Conservation (phyloP, 2,329 filamentous ascomycete genomes). For the Nothophoma quercina region DNA sequence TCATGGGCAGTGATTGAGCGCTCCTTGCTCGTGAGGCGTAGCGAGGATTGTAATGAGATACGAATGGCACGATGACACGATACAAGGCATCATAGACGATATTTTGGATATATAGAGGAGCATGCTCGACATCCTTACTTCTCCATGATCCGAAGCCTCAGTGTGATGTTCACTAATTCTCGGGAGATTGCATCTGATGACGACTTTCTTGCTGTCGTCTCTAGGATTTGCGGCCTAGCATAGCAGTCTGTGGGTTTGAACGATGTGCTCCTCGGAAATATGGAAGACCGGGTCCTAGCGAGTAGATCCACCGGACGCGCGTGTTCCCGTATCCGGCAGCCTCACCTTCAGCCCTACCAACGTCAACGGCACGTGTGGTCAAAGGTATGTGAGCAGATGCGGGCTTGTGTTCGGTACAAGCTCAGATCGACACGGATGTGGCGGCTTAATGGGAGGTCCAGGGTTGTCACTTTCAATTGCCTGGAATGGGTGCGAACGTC, state of each 20-base stretch:
- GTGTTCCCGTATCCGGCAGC: background rate
- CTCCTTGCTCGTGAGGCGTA: background rate
- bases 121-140: too few species aligned
- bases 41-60: background rate
- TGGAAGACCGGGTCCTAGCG: too few species aligned
- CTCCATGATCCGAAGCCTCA: background rate
- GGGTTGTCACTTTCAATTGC: too few species aligned
- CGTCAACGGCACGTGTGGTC: background rate
- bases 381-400: background rate
- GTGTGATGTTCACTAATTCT: too few species aligned
- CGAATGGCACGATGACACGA: background rate
- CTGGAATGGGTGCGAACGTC: too few species aligned
- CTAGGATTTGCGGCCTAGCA: too few species aligned
- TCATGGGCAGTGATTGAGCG: conserved; percentile 35
- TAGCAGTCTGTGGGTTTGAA: too few species aligned
- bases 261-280: too few species aligned
- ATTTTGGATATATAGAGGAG: too few species aligned
- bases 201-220: too few species aligned
- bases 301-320: background rate
- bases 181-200: too few species aligned
- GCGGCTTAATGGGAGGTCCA: background rate
- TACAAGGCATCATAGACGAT: background rate
- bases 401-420: background rate
- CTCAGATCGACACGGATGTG: background rate
- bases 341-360: background rate